These are phyloP conservation scores for Coemansia sp. DNA, from an alignment of 192 early-diverging fungal species.

Conservation along the genomic window DNA sequence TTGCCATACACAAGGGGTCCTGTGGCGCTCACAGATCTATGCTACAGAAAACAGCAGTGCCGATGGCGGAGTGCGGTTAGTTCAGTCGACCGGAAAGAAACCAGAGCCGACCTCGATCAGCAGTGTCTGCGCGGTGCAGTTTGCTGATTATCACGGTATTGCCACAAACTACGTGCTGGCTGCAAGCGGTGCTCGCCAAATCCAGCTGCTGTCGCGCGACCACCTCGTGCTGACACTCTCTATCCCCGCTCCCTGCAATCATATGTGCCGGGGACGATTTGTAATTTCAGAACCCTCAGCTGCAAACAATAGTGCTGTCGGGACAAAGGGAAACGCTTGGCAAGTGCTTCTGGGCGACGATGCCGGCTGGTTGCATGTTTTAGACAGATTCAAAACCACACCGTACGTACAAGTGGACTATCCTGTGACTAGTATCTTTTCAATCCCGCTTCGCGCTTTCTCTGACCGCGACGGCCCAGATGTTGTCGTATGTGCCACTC, in stretches of 20 bases:
- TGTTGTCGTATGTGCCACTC: slow-evolving; percentile 35
- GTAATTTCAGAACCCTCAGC: background rate
- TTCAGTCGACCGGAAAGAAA: background rate
- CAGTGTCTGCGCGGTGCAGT: slow-evolving; percentile 25
- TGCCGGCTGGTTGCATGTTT: slow-evolving; percentile 17
- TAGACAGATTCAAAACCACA: slow-evolving; percentile 29
- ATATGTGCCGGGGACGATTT: slow-evolving; percentile 28
- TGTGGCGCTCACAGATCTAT: slow-evolving; percentile 30
- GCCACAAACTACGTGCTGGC: slow-evolving; percentile 39
- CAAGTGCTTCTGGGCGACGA: slow-evolving; percentile 43
- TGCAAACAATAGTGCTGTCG: no score
- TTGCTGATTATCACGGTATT: slow-evolving; percentile 26
- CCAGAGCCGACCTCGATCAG: slow-evolving; percentile 8
- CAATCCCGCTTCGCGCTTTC: slow-evolving; percentile 21
- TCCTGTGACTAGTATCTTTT: slow-evolving; percentile 18
- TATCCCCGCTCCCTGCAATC: slow-evolving; percentile 12
- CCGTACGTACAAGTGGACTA: slow-evolving; percentile 29
- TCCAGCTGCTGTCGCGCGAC: slow-evolving; percentile 33
- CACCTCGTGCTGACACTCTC: slow-evolving; percentile 17
- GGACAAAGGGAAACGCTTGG: no score
- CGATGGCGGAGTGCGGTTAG: no score
- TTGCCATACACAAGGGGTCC: slow-evolving; percentile 25
- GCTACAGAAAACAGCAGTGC: background rate
- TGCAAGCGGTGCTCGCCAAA: slow-evolving; percentile 10
- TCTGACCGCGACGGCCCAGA: slow-evolving; percentile 13